phyloP scores from a whole-genome alignment of 345 rosid genomes.

The Eucalyptus pauciflora region DNA sequence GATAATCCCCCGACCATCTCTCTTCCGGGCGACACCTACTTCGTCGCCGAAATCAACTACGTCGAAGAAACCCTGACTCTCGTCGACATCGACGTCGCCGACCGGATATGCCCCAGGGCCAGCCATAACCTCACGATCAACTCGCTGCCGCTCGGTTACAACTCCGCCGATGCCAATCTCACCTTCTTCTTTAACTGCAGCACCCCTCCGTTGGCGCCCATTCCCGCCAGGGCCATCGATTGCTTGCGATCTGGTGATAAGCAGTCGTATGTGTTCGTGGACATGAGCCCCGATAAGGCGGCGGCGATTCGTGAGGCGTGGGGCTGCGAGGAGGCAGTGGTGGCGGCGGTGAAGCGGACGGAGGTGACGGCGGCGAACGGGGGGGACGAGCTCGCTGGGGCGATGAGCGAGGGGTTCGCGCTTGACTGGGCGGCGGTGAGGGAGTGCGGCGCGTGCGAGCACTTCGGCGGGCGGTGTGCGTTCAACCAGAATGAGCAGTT shows the following conservation, averaged over 20 bases:
- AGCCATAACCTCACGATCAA: constrained; percentile 2
- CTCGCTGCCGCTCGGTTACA: not conserved
- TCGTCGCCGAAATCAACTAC: constrained; percentile 3
- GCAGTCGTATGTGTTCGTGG: not conserved
- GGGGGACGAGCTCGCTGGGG: too few species aligned
- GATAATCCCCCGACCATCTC: not conserved
- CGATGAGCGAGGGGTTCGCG: rapidly evolving
- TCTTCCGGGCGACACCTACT: not conserved
- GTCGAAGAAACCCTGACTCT: not conserved
- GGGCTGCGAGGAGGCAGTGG: not conserved
- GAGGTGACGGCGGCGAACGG: not conserved
- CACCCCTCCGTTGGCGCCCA: too few species aligned
- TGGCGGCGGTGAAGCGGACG: not conserved
- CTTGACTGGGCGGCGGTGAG: too few species aligned
- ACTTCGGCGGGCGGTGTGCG: too few species aligned
- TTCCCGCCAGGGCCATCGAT: rapidly evolving
- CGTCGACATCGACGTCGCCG: not conserved
- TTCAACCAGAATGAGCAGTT: too few species aligned
- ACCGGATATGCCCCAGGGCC: not conserved
- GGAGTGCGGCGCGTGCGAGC: too few species aligned
- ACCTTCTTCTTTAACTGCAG: constrained; percentile 1
- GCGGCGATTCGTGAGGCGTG: not conserved
- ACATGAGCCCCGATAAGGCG: not conserved
- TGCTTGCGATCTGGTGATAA: not conserved
- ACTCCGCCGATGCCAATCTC: not conserved